Conservation (phyloP, 176 grass and related monocot species). For the Poa pratensis region DNA sequence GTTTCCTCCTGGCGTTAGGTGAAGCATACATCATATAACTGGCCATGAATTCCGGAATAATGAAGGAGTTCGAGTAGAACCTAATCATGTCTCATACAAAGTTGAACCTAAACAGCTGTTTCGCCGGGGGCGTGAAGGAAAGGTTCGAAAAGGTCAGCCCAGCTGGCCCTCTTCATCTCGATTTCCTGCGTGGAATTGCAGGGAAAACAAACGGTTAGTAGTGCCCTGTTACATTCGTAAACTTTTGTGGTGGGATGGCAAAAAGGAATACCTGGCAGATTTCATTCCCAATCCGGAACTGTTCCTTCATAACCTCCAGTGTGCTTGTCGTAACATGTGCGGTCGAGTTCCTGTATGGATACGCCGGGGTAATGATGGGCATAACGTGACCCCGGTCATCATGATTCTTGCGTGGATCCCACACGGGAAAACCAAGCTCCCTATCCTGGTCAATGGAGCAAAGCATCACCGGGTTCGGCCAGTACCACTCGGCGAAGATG, state of each 20-base stretch:
- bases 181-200: slow-evolving; percentile 49
- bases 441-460: slow-evolving; percentile 76
- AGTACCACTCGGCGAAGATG: slow-evolving; percentile 79
- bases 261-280: slow-evolving; percentile 62
- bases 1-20: too few species aligned
- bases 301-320: slow-evolving; percentile 79
- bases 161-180: slow-evolving; percentile 73
- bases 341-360: slow-evolving; percentile 94
- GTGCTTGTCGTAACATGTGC: slow-evolving; percentile 90
- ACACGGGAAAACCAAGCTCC: slow-evolving; percentile 75
- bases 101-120: not conserved
- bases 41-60: too few species aligned
- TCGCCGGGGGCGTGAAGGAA: too few species aligned
- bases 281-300: slow-evolving; percentile 78
- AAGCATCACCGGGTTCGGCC: slow-evolving; percentile 95
- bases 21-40: too few species aligned
- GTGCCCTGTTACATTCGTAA: slow-evolving; percentile 20
- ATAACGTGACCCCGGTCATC: slow-evolving; percentile 74
- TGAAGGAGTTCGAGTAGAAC: too few species aligned
- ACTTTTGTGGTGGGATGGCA: slow-evolving; percentile 8
- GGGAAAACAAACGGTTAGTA: slow-evolving; percentile 9
- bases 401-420: slow-evolving; percentile 81
- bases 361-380: slow-evolving; percentile 98
- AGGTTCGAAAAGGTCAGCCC: slow-evolving; percentile 72
- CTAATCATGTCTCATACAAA: too few species aligned